A percentile compares a stretch with the other conserved stretches of the same genome.
Conservation (phyloP, 75 land plant genomes). For the Adiantum capillusveneris region DNA sequence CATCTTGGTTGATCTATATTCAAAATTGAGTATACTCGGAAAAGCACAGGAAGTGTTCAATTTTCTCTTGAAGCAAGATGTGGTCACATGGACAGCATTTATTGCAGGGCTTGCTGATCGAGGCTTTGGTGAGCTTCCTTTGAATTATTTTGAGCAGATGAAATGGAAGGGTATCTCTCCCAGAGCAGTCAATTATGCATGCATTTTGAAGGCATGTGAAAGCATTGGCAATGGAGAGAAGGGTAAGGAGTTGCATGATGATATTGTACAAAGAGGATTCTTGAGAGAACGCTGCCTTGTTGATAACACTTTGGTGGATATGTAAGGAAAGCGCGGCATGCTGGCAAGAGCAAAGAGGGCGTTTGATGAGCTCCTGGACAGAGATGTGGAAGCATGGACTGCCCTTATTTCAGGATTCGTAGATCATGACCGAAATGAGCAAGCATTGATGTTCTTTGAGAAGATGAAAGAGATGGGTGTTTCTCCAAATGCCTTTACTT, state of each 20-base stretch:
- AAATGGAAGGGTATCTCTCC: slow-evolving; percentile 1
- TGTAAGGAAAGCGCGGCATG: slow-evolving; percentile 15
- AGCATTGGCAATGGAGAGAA: slow-evolving; percentile 3
- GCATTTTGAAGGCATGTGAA: slow-evolving; percentile 12
- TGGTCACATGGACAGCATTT: slow-evolving; percentile 24
- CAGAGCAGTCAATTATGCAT: neutral
- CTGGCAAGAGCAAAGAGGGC: neutral
- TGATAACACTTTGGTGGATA: slow-evolving; percentile 14
- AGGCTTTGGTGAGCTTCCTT: neutral
- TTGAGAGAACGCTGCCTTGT: neutral
- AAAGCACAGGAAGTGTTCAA: slow-evolving; percentile 34
- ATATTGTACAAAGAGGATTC: slow-evolving; percentile 10
- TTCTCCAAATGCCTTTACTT: slow-evolving; percentile 3
- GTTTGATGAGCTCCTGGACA: neutral
- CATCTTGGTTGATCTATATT: slow-evolving; percentile 6
- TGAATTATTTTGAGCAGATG: slow-evolving; percentile 6
- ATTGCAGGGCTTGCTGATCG: slow-evolving; percentile 8
- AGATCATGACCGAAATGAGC: neutral
- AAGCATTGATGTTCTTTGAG: slow-evolving; percentile 2
- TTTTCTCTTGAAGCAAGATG: slow-evolving; percentile 36
- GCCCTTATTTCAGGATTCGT: slow-evolving; percentile 8
- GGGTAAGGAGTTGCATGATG: slow-evolving; percentile 3
- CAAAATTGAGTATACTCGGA: slow-evolving; percentile 3
- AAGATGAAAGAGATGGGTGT: neutral
- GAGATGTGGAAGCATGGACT: slow-evolving; percentile 10